Base-by-base conservation (phyloP, 1,284 basidiomycete species). In the Puccinia triticina region DNA sequence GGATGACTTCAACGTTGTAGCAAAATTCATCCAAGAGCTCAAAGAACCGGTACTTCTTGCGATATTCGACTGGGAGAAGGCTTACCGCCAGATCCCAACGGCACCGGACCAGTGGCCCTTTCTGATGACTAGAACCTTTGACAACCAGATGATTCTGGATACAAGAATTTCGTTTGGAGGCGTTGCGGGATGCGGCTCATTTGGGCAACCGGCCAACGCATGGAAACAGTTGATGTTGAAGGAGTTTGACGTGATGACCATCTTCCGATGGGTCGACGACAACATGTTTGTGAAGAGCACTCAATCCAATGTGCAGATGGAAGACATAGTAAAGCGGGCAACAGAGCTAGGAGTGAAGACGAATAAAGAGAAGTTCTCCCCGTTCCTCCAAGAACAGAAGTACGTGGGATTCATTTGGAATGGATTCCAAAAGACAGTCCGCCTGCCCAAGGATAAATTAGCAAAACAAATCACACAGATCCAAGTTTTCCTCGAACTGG, bases 211-310 rank as follows among this genome's bases (percentile, higher is more conserved):
- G 8, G 69, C 37, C 10, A n/a, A 72, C n/a, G 21, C 69, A 2
- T 72, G 69, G 69, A 48, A 53, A 72, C 23, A 16, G 14, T 18
- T 72, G 2, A 72, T 72, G 69, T 48, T 29, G 4, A 21, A 55
- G 29, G 5, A 75, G 32, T 32, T 48, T 2, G 10, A 57, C n/a
- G 0, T 75, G 11, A 32, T 32, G 14, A 53, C 4, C 0, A 5
- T 53, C 26, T 53, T 75, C n/a, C 8, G 46, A 14, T 75, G 73
- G 73, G 73, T 75, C 7, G 48, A 75, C 23, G 46, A 16, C 2
- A 53, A 50, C n/a, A 34, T 75, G 5, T 75, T 75, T 55, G 32
- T 75, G n/a, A 75, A 75, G n/a, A n/a, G 48, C n/a, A n/a, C n/a
- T n/a, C n/a, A 55, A 0, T 8, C 7, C 0, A 23, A 29, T 0